A percentile compares a stretch with the other conserved stretches of the same genome.
Evolutionary conservation across 495 filamentous ascomycete species (phyloP).

Genomic region (Amphirosellinia nigrospora): DNA sequence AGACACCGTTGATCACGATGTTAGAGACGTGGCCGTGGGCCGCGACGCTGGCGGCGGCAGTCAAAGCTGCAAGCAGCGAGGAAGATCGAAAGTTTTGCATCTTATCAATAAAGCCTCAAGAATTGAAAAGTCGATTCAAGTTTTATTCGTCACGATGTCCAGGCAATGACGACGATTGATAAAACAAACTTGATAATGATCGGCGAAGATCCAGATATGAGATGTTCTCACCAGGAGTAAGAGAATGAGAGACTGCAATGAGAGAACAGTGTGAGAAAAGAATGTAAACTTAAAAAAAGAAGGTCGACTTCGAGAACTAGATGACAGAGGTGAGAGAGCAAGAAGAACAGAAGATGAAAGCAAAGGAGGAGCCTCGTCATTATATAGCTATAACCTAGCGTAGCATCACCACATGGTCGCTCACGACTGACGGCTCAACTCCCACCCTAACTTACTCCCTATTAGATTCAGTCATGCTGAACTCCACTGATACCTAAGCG

Average conservation of each 20-base stretch:
- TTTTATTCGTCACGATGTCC: background rate
- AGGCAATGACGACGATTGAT: constrained; percentile 1
- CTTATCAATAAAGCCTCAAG: constrained; percentile 9
- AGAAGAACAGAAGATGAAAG: background rate
- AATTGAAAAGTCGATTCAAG: background rate
- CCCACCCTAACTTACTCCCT: background rate
- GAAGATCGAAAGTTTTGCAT: constrained; percentile 31
- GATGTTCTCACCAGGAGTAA: constrained; percentile 38
- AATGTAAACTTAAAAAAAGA: constrained; percentile 23
- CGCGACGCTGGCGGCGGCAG: constrained; percentile 53
- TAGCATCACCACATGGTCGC: background rate
- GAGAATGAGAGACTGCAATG: constrained; percentile 27
- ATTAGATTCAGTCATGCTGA: background rate
- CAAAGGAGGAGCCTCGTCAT: constrained; percentile 17
- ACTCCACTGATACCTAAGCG: background rate
- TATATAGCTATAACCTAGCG: constrained; percentile 32
- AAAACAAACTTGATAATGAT: constrained; percentile 7
- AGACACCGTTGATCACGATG: constrained; percentile 62
- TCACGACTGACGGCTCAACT: constrained; percentile 1
- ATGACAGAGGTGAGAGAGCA: constrained; percentile 28
- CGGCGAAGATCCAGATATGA: constrained; percentile 5
- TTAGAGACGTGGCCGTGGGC: constrained; percentile 69
- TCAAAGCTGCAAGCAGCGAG: constrained; percentile 45
- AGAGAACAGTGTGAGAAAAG: constrained; percentile 10
- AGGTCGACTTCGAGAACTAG: constrained; percentile 33